phyloP scores from a whole-genome alignment of 2,329 filamentous ascomycete genomes.

The Sporothrix globosa region DNA sequence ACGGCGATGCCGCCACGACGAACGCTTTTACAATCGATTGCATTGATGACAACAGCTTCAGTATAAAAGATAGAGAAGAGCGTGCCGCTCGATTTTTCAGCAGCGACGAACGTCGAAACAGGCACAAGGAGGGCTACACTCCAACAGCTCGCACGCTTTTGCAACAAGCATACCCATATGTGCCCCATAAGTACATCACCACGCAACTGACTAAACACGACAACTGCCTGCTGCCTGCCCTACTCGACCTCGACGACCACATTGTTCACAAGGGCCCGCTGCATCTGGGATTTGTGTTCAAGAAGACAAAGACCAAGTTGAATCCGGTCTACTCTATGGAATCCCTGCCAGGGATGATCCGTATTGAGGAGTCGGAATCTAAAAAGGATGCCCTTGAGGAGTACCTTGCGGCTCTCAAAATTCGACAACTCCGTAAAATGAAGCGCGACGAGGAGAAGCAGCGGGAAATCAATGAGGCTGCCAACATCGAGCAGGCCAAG shows the following conservation, averaged over 20 bases:
- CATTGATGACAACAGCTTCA: slow-evolving; percentile 36
- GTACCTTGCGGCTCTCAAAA: slow-evolving; percentile 45
- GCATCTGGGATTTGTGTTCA: slow-evolving; percentile 39
- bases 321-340: slow-evolving; percentile 35
- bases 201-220: slow-evolving; percentile 37
- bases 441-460: slow-evolving; percentile 37
- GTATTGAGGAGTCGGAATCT: slow-evolving; percentile 1
- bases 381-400: slow-evolving; percentile 47
- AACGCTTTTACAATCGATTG: slow-evolving; percentile 30
- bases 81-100: slow-evolving; percentile 36
- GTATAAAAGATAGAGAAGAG: slow-evolving; percentile 25
- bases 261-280: slow-evolving; percentile 37
- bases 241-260: slow-evolving; percentile 42
- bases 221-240: slow-evolving; percentile 44
- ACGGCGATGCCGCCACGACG: slow-evolving; percentile 31
- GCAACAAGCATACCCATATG: slow-evolving; percentile 44
- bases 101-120: slow-evolving; percentile 36
- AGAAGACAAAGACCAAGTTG: slow-evolving; percentile 40
- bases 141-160: slow-evolving; percentile 40
- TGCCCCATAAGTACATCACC: slow-evolving; percentile 40
- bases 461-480: slow-evolving; percentile 45
- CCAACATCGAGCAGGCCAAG: slow-evolving; percentile 50
- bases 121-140: slow-evolving; percentile 34
- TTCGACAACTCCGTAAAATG: slow-evolving; percentile 39
- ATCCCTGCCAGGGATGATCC: slow-evolving; percentile 36